phyloP scores from a whole-genome alignment of 2,329 filamentous ascomycete species.

The Colletotrichum eremochloae region DNA sequence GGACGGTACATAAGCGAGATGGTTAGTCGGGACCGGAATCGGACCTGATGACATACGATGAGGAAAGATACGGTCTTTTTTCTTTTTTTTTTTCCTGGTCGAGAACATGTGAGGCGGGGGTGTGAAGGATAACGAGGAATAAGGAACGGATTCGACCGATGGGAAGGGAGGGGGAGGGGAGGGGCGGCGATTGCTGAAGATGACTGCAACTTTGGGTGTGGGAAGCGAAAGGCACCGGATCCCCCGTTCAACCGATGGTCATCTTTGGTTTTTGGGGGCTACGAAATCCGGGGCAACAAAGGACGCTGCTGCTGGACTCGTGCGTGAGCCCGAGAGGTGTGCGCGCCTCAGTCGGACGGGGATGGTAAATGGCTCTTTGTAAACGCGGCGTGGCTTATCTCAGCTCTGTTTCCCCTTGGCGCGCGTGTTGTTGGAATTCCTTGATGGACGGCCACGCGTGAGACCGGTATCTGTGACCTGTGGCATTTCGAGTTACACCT shows the following conservation, averaged over 20 bases:
- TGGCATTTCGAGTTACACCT: background rate
- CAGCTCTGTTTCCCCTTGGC: background rate
- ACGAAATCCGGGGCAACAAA: constrained; percentile 13
- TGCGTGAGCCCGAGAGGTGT: background rate
- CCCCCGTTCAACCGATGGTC: background rate
- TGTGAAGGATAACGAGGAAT: background rate
- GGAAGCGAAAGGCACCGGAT: background rate
- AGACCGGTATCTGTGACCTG: background rate
- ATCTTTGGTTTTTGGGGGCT: background rate
- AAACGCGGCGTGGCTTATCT: background rate
- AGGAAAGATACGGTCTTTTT: background rate
- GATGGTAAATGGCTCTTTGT: background rate
- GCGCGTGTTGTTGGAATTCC: background rate
- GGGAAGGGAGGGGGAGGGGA: background rate
- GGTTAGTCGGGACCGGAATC: background rate
- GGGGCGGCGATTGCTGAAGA: background rate
- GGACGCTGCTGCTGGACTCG: background rate
- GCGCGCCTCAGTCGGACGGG: background rate
- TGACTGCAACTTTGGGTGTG: no score
- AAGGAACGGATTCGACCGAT: constrained; percentile 3
- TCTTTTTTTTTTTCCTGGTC: background rate
- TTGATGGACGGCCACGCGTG: background rate
- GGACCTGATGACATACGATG: background rate
- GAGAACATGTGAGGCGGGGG: background rate
- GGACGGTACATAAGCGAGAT: background rate